phyloP scores from a whole-genome alignment of 2,329 filamentous ascomycete species.

The Aspergillus luchuensis region DNA sequence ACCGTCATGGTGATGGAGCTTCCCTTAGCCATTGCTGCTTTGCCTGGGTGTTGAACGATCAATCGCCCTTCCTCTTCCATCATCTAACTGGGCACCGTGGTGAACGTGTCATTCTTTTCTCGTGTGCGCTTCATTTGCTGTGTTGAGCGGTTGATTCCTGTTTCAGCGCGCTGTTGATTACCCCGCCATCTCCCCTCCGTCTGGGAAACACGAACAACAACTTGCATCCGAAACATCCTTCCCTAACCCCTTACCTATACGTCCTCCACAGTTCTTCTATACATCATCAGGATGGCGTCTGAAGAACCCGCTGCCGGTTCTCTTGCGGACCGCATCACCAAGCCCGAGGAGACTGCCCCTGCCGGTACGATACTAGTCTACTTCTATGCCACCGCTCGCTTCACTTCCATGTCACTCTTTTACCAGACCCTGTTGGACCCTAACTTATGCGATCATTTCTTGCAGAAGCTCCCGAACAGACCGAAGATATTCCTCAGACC shows the following conservation, averaged over 20 bases:
- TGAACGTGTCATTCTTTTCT: constrained; percentile 13
- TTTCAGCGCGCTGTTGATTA: background rate
- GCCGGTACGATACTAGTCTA: constrained; percentile 32
- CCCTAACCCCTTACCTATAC: background rate
- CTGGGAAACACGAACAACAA: background rate
- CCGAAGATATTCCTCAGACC: constrained; percentile 30
- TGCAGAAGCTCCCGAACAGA: constrained; percentile 16
- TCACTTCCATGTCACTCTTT: constrained; percentile 16
- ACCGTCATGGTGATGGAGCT: constrained; percentile 11
- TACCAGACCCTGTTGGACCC: background rate
- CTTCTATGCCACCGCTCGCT: constrained; percentile 17
- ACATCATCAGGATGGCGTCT: constrained; percentile 39
- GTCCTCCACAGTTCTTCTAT: background rate
- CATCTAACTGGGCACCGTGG: background rate
- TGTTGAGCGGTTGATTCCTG: constrained; percentile 4
- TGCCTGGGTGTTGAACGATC: background rate
- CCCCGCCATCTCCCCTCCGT: constrained; percentile 10
- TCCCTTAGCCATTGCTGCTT: background rate
- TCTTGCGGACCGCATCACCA: constrained; percentile 53
- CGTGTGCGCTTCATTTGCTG: background rate
- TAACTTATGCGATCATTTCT: constrained; percentile 20
- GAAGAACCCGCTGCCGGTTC: constrained; percentile 43
- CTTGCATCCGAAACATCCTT: constrained; percentile 1
- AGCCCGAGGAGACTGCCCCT: constrained; percentile 36
- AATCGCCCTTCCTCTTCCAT: background rate